Conservation (phyloP, 768 basidiomycete genomes). For the Psilocybe azurescens region DNA sequence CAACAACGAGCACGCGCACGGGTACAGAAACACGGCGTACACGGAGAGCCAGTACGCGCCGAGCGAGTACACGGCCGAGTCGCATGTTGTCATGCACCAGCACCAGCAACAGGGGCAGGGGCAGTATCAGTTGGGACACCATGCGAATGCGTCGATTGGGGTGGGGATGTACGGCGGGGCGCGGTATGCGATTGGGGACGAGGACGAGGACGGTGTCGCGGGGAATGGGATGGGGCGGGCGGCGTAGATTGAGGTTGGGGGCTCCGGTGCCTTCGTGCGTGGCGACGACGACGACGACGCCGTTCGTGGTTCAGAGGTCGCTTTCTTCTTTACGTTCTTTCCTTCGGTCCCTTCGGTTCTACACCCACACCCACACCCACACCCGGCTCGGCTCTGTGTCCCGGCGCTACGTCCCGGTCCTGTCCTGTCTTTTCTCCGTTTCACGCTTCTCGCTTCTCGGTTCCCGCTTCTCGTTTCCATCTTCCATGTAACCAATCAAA, state of each 20-base stretch:
- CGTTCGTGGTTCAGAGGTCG: too few species aligned
- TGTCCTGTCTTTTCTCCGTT: background rate
- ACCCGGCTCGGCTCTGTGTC: too few species aligned
- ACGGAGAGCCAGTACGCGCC: background rate
- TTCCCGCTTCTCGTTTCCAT: too few species aligned
- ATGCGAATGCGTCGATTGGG: conserved; percentile 25
- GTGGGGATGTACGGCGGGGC: conserved; percentile 30
- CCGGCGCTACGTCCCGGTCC: background rate
- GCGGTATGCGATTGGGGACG: conserved; percentile 39
- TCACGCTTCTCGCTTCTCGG: too few species aligned
- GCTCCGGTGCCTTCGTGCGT: too few species aligned
- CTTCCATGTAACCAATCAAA: too few species aligned
- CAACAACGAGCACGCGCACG: background rate
- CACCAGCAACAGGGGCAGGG: background rate
- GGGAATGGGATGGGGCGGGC: conserved; percentile 11
- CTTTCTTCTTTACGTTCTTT: background rate
- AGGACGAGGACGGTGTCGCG: conserved; percentile 27
- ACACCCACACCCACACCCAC: too few species aligned
- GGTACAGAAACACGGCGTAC: background rate
- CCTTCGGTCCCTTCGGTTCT: background rate
- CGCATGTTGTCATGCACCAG: background rate
- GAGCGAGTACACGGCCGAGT: background rate
- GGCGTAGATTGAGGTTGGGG: background rate
- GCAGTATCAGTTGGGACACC: conserved; percentile 26
- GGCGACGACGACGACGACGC: too few species aligned